A percentile compares a stretch with the other conserved stretches of the same genome.
phyloP scores from a whole-genome alignment of 2,329 filamentous ascomycete species.

The Byssoonygena ceratinophila region DNA sequence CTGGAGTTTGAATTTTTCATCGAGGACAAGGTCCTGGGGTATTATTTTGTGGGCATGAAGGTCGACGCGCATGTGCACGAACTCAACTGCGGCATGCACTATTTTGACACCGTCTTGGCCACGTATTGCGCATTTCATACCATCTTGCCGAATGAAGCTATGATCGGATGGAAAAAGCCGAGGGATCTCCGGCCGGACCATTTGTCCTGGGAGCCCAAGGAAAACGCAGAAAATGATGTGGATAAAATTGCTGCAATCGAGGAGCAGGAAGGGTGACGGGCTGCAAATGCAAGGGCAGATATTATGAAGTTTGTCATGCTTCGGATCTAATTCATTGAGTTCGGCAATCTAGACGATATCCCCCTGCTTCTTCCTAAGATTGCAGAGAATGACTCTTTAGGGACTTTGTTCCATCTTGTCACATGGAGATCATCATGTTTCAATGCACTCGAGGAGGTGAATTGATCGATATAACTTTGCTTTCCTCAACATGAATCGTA shows the following conservation, averaged over 20 bases:
- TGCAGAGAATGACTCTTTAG: no score
- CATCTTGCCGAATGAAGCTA: constrained; percentile 57
- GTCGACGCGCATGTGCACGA: constrained; percentile 47
- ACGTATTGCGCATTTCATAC: constrained; percentile 54
- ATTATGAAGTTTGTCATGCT: no score
- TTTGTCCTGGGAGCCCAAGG: constrained; percentile 12
- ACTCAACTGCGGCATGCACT: constrained; percentile 51
- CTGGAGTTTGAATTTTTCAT: constrained; percentile 51
- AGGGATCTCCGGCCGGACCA: constrained; percentile 19
- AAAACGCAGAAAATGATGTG: constrained; percentile 11
- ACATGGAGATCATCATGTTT: background rate
- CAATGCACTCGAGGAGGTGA: background rate
- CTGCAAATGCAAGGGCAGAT: no score
- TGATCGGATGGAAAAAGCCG: constrained; percentile 56
- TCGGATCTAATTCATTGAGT: no score
- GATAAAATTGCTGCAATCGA: background rate
- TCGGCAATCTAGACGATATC: no score
- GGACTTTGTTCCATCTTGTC: no score
- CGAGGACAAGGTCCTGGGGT: constrained; percentile 50
- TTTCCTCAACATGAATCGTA: background rate
- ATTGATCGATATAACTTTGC: background rate
- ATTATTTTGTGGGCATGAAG: constrained; percentile 57
- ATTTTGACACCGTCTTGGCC: constrained; percentile 50
- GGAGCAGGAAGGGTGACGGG: no score
- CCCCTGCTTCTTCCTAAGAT: no score